Percentiles rank a stretch among this genome's conserved stretches.
phyloP scores from a whole-genome alignment of 78 protist genomes.

The Tieghemostelium lacteum region DNA sequence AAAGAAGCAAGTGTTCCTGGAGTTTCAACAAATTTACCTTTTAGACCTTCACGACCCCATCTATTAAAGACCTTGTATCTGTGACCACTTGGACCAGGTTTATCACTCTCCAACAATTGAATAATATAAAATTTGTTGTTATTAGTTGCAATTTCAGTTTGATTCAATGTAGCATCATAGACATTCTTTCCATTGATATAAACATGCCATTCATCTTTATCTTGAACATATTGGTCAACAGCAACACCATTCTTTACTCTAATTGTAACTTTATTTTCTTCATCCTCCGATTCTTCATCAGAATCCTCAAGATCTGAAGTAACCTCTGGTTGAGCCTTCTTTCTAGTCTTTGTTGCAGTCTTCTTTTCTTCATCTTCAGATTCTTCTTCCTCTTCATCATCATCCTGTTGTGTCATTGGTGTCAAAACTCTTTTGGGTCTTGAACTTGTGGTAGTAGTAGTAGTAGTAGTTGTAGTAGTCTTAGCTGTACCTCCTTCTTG shows the following conservation, averaged over 20 bases:
- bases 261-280: background rate
- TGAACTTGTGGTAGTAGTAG: conserved; percentile 13
- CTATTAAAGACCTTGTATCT: conserved; percentile 75
- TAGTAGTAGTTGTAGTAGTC: background rate
- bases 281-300: background rate
- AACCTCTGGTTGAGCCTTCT: conserved; percentile 1
- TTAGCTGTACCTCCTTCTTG: conserved; percentile 41
- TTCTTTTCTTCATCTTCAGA: background rate
- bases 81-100: background rate
- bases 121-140: conserved; percentile 91
- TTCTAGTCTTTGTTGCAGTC: background rate
- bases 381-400: background rate
- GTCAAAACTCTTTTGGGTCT: background rate
- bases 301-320: conserved; percentile 42
- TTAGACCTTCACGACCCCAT: conserved; percentile 88
- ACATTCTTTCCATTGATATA: conserved; percentile 80
- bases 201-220: conserved; percentile 68
- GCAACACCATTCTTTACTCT: conserved; percentile 80
- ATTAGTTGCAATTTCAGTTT: conserved; percentile 84
- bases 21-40: conserved; percentile 7
- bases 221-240: conserved; percentile 58
- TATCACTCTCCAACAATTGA: conserved; percentile 85
- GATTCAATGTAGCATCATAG: conserved; percentile 84
- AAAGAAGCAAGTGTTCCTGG: background rate
- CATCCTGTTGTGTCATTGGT: background rate